A percentile compares a stretch with the other conserved stretches of the same genome.
Conservation (phyloP, 257 asterid species). For the Solanum habrochaites region DNA sequence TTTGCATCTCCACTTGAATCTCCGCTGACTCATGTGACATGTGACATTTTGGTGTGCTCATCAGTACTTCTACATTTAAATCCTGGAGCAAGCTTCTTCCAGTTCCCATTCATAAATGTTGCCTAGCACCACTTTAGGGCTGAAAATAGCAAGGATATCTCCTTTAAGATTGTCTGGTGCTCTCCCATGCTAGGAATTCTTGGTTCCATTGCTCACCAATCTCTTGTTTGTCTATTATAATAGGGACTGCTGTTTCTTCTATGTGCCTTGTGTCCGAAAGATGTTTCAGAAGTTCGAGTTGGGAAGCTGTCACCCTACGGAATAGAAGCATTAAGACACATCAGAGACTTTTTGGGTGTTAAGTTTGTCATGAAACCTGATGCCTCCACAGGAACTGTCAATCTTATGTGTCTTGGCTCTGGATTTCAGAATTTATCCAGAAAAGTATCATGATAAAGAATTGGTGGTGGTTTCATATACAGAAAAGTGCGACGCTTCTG, state of each 20-base stretch:
- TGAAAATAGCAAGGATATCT: neutral
- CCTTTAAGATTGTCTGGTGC: neutral
- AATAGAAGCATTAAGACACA: constrained; percentile 56
- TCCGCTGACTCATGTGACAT: neutral
- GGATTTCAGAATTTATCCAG: constrained; percentile 80
- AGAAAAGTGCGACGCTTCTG: neutral
- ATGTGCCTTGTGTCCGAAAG: constrained; percentile 78
- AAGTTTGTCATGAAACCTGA: constrained; percentile 70
- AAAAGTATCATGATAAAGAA: constrained; percentile 41
- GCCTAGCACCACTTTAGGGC: neutral
- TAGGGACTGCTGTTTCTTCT: constrained; percentile 89
- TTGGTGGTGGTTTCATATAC: neutral
- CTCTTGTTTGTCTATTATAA: neutral
- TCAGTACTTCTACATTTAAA: neutral
- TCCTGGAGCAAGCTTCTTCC: neutral
- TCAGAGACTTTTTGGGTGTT: constrained; percentile 64
- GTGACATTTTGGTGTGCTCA: neutral
- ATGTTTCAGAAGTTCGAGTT: constrained; percentile 79
- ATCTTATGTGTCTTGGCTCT: constrained; percentile 76
- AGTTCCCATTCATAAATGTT: neutral
- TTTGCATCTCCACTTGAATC: neutral
- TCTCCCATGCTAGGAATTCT: neutral
- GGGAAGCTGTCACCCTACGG: constrained; percentile 81
- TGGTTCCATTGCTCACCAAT: neutral
- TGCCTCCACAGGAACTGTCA: constrained; percentile 61